Base-by-base conservation (phyloP, 2,329 filamentous ascomycete species). In the Onygenales sp. region DNA sequence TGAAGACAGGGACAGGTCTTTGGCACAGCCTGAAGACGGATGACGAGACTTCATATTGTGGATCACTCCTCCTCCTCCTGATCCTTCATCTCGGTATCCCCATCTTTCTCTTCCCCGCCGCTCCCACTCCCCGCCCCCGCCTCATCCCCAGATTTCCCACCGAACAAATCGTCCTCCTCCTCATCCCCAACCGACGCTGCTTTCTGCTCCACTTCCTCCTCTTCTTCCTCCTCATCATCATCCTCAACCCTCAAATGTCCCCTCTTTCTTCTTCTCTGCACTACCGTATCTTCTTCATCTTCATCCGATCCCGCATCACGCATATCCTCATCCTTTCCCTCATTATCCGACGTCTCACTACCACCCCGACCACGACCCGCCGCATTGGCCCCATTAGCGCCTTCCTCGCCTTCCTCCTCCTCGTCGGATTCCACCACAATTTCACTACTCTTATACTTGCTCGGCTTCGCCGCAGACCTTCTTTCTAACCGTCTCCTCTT, bases 391-490 rank as follows among this genome's bases (percentile, higher is more conserved):
- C 57, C 60, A 47, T 55, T 61, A 6, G 62, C 62, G 14, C 59
- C 67, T 42, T 70, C 69, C 31, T 68, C 74, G 3, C 13, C 50
- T 39, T 37, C 50, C 2, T 77, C 77, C 10, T 80, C 80, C 13
- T 80, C 81, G 58, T 87, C 85, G 56, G 85, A 88, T 57, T 92
- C 87, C 44, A 88, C 85, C 32, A 95, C 83, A 57, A 90, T 82
- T 70, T 95, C 90, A 1, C 81, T 84, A 49, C 86, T 91, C 78
- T 95, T 95, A 77, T 82, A 95, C 70, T 95, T 94, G 67, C 69
- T 62, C 62, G 60, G 65, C 61, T 65, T 71, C 47, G 60, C 67
- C 59, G 62, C 63, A 32, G 66, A 62, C 63, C 80, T 80, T 55
- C 79, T 70, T 60, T 83, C 80, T 51, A 84, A 62, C 62, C 78